Evolutionary conservation across 345 rosid genomes (phyloP).

Genomic region (Moricandia arvensis): DNA sequence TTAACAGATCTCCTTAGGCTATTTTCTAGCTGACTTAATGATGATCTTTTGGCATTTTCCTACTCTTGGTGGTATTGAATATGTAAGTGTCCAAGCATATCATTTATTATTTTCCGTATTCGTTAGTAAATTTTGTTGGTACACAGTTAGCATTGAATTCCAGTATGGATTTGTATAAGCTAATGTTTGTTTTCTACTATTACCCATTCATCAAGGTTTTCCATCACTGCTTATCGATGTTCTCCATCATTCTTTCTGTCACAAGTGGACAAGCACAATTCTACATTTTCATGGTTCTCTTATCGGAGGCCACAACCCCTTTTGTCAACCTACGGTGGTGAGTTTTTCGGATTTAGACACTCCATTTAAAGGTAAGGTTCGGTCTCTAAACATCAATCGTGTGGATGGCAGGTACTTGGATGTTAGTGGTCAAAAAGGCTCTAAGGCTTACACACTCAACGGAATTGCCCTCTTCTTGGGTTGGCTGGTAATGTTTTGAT

Average conservation of each 20-base stretch:
- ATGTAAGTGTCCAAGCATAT: conserved; percentile 55
- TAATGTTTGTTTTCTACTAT: not conserved
- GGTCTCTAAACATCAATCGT: not conserved
- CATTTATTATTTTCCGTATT: not conserved
- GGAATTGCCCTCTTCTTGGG: conserved; percentile 74
- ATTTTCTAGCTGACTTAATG: conserved; percentile 70
- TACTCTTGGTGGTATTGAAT: conserved; percentile 73
- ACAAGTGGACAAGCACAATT: conserved; percentile 71
- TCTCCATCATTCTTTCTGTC: conserved; percentile 61
- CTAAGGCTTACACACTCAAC: conserved; percentile 53
- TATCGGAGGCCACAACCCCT: conserved; percentile 74
- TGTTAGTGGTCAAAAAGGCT: conserved; percentile 64
- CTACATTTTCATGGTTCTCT: conserved; percentile 79
- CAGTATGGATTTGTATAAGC: not conserved
- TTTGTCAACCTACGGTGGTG: conserved; percentile 89
- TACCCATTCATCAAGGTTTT: conserved; percentile 39
- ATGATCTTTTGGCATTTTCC: conserved; percentile 82
- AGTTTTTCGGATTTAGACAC: conserved; percentile 2
- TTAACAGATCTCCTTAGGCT: conserved; percentile 71
- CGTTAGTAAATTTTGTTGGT: no score
- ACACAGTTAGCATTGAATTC: not conserved
- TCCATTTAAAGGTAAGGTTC: not conserved
- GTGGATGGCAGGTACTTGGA: conserved; percentile 66
- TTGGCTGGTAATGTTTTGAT: conserved; percentile 68
- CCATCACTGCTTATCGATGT: conserved; percentile 68